These are phyloP conservation scores for Exophiala bonariae DNA, from an alignment of 2,329 filamentous ascomycete genomes.

Conservation along the genomic window DNA sequence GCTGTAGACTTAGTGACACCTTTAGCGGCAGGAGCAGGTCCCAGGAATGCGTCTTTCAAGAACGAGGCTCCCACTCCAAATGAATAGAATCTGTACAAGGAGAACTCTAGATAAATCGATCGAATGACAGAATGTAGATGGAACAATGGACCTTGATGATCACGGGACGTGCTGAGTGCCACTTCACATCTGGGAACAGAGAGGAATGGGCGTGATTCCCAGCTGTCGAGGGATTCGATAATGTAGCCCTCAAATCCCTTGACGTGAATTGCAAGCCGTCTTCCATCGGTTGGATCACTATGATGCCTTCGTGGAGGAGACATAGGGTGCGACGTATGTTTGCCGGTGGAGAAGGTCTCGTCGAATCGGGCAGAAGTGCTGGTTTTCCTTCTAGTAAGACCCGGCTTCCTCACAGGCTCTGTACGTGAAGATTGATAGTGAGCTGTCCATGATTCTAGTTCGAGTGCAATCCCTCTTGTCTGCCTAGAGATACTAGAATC, in stretches of 20 bases:
- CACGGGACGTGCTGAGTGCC: conserved; percentile 79
- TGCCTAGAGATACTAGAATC: conserved; percentile 81
- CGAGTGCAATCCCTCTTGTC: conserved; percentile 78
- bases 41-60: conserved; percentile 65
- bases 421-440: conserved; percentile 84
- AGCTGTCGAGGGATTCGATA: conserved; percentile 80
- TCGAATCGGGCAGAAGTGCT: conserved; percentile 71
- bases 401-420: conserved; percentile 60
- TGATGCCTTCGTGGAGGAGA: conserved; percentile 47
- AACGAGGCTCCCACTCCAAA: conserved; percentile 79
- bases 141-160: conserved; percentile 82
- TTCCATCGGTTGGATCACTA: conserved; percentile 64
- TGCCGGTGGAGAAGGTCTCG: conserved; percentile 57
- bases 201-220: conserved; percentile 83
- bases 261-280: conserved; percentile 76
- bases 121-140: conserved; percentile 81
- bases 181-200: conserved; percentile 85
- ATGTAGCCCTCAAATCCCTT: conserved; percentile 87
- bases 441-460: conserved; percentile 82
- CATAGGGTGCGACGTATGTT: conserved; percentile 49
- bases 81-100: conserved; percentile 89
- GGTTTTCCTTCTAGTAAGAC: conserved; percentile 64
- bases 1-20: conserved; percentile 1
- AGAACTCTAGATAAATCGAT: conserved; percentile 82
- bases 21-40: conserved; percentile 23